Percentiles rank a stretch among this genome's conserved stretches.
These are phyloP conservation scores for Singerocomus inundabilis DNA, from an alignment of 1,284 basidiomycete genomes.

Conservation along the genomic window DNA sequence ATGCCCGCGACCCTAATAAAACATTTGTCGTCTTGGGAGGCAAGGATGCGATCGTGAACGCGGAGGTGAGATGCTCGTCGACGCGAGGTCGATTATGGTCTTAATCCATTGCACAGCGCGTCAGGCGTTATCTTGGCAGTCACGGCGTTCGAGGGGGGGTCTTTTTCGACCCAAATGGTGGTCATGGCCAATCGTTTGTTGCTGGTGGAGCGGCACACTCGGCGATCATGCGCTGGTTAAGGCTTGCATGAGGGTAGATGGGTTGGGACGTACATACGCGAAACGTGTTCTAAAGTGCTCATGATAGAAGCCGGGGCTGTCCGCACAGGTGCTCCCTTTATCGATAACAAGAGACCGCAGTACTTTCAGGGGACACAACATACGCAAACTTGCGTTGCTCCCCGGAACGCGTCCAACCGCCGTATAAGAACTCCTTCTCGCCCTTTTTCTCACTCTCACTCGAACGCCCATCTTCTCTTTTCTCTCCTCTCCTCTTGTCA, in stretches of 20 bases:
- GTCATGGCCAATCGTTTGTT: conserved; percentile 73
- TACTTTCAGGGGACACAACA: conserved; percentile 28
- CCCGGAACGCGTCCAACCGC: not conserved
- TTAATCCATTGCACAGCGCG: conserved; percentile 47
- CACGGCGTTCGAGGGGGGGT: conserved; percentile 75
- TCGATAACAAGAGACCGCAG: conserved; percentile 25
- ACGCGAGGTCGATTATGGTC: not conserved
- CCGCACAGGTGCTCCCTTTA: conserved; percentile 2
- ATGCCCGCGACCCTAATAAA: conserved; percentile 59
- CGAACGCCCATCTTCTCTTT: conserved; percentile 21
- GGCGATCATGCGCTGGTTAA: conserved; percentile 66
- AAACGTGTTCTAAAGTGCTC: not conserved
- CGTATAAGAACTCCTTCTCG: conserved; percentile 23
- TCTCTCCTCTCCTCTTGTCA: not conserved
- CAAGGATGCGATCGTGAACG: conserved; percentile 76
- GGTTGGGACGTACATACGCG: conserved; percentile 7
- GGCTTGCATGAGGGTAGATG: conserved; percentile 15
- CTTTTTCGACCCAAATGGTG: conserved; percentile 65
- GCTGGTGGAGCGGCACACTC: conserved; percentile 53
- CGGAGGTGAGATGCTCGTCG: conserved; percentile 46
- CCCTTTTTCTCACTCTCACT: conserved; percentile 14
- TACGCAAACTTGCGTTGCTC: conserved; percentile 26
- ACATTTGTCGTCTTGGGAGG: conserved; percentile 76
- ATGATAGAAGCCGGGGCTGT: not conserved
- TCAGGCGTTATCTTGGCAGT: conserved; percentile 69